Conservation (phyloP, 176 grass and related monocot genomes). For the Neostapfia colusana region DNA sequence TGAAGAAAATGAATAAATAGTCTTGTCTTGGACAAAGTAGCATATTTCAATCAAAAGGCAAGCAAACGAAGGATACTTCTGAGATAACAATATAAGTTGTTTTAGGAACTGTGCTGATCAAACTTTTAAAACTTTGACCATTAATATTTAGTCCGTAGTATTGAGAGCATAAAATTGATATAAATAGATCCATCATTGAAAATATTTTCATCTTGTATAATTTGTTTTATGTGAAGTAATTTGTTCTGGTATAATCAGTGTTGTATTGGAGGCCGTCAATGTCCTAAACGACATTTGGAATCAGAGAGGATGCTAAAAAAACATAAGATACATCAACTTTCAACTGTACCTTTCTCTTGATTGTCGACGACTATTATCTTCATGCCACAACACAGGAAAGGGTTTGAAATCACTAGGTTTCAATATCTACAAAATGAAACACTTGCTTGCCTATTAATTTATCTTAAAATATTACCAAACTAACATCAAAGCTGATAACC, state of each 20-base stretch:
- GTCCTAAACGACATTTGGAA: neutral
- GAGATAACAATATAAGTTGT: neutral
- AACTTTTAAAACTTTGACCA: neutral
- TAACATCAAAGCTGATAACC: neutral
- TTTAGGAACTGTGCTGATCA: neutral
- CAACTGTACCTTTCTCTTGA: conserved; percentile 70
- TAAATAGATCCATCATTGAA: neutral
- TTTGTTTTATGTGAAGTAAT: conserved; percentile 4
- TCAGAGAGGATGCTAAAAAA: neutral
- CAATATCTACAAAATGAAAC: conserved; percentile 62
- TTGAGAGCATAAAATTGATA: neutral
- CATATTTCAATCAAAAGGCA: neutral
- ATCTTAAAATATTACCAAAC: conserved; percentile 29
- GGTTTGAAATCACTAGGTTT: conserved; percentile 89
- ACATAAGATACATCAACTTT: conserved; percentile 22
- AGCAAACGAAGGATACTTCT: neutral
- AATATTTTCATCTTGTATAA: neutral
- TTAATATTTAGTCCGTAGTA: neutral
- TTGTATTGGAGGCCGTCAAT: neutral
- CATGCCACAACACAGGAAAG: conserved; percentile 91
- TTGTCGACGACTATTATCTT: conserved; percentile 80
- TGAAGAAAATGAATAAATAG: too few relatives aligned
- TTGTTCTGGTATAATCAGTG: neutral
- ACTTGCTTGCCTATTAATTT: conserved; percentile 36
- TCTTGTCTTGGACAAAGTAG: conserved; percentile 32